Conservation (phyloP, 2,329 filamentous ascomycete genomes). For the Gnomoniopsis smithogilvyi region DNA sequence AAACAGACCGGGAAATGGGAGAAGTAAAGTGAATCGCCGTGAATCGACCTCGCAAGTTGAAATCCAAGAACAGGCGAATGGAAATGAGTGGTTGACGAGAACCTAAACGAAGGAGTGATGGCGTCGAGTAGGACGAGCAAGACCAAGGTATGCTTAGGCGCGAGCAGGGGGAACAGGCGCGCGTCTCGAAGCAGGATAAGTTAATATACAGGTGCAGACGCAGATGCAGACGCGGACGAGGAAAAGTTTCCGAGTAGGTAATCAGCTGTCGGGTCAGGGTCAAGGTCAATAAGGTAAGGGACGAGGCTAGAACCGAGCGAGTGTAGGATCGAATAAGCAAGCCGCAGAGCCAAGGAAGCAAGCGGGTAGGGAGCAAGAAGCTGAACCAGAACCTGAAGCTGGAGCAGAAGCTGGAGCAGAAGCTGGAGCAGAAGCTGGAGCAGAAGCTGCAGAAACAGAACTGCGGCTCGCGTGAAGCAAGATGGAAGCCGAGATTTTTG, state of each 20-base stretch:
- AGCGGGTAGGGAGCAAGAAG: background rate
- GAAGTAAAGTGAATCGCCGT: background rate
- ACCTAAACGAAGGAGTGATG: slow-evolving; percentile 3
- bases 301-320: too few species aligned
- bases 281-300: background rate
- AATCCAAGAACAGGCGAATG: slow-evolving; percentile 13
- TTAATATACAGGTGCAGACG: background rate
- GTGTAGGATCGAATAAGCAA: background rate
- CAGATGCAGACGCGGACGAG: background rate
- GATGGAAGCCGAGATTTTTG: slow-evolving; percentile 17
- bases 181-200: slow-evolving; percentile 27
- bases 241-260: slow-evolving; percentile 1
- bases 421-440: background rate
- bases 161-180: slow-evolving; percentile 30
- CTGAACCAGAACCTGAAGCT: background rate
- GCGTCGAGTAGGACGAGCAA: slow-evolving; percentile 1
- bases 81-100: slow-evolving; percentile 17
- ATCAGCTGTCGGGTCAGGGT: slow-evolving; percentile 1
- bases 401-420: background rate
- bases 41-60: background rate
- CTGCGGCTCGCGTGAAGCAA: slow-evolving; percentile 5
- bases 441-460: slow-evolving; percentile 4
- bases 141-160: slow-evolving; percentile 12
- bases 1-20: slow-evolving; percentile 1
- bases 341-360: too few species aligned